These are phyloP conservation scores for Zymoseptoria brevis DNA, from an alignment of 2,329 filamentous ascomycete species.

Conservation along the genomic window DNA sequence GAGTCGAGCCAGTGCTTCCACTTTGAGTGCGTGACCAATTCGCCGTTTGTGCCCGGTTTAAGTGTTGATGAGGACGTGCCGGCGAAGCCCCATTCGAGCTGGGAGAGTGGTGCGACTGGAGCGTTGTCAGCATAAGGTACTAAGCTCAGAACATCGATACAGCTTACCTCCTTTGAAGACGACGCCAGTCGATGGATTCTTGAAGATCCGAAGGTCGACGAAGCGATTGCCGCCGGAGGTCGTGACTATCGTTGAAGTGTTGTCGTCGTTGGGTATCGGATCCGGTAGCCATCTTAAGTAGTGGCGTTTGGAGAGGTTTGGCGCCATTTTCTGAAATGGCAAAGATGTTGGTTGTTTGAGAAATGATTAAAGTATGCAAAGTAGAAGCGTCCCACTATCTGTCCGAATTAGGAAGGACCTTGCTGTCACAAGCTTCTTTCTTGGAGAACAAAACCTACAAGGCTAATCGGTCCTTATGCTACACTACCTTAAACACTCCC, in stretches of 20 bases:
- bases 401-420: neutral
- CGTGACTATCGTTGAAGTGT: constrained; percentile 45
- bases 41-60: neutral
- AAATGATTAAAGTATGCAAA: neutral
- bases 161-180: constrained; percentile 11
- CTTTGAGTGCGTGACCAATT: constrained; percentile 24
- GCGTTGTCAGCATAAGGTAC: neutral
- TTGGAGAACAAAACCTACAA: neutral
- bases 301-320: constrained; percentile 48
- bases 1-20: constrained; percentile 58
- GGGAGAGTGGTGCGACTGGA: constrained; percentile 22
- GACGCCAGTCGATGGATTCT: neutral
- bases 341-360: neutral
- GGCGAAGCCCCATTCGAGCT: constrained; percentile 59
- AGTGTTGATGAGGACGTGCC: constrained; percentile 43
- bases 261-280: neutral
- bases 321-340: constrained; percentile 13
- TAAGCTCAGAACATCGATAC: neutral
- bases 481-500: neutral
- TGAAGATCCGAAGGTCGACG: constrained; percentile 51
- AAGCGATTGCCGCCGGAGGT: constrained; percentile 52
- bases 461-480: neutral
- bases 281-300: constrained; percentile 53
- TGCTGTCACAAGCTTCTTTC: neutral
- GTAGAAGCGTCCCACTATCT: neutral